A percentile compares a stretch with the other conserved stretches of the same genome.
Evolutionary conservation across 768 basidiomycete species (phyloP).

Genomic region (Suillus subalutaceus): DNA sequence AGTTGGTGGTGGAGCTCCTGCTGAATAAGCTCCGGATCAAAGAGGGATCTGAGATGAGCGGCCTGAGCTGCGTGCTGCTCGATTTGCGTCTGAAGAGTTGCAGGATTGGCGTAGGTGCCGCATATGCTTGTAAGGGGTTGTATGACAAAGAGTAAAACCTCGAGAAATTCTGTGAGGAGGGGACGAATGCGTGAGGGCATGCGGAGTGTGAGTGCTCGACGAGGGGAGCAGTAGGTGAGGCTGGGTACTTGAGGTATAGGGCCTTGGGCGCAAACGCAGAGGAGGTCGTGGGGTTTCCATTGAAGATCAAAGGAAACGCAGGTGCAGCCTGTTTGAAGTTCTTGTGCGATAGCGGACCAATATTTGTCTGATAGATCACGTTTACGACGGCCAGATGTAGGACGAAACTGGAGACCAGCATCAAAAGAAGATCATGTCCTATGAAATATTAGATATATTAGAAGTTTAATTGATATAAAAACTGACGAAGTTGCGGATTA

Average conservation of each 20-base stretch:
- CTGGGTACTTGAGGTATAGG: constrained; percentile 45
- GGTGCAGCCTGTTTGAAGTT: constrained; percentile 81
- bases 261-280: constrained; percentile 57
- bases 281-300: constrained; percentile 54
- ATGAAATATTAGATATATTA: constrained; percentile 10
- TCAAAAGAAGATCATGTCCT: constrained; percentile 92
- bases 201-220: constrained; percentile 57
- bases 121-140: constrained; percentile 71
- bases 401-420: constrained; percentile 79
- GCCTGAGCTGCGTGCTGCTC: constrained; percentile 66
- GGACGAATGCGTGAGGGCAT: constrained; percentile 72
- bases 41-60: constrained; percentile 67
- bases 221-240: constrained; percentile 46
- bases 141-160: constrained; percentile 83
- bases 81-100: constrained; percentile 60
- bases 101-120: constrained; percentile 61
- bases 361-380: constrained; percentile 75
- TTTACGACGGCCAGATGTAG: constrained; percentile 75
- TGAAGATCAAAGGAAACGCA: constrained; percentile 74
- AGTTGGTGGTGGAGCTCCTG: constrained; percentile 78
- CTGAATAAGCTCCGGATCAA: constrained; percentile 82
- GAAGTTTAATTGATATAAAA: constrained; percentile 12
- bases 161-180: constrained; percentile 75
- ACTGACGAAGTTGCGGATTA: constrained; percentile 89
- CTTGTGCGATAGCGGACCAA: constrained; percentile 80